Percentiles rank a stretch among this genome's conserved stretches.
phyloP scores from a whole-genome alignment of 305 asterid species.

The Andrographis paniculata region DNA sequence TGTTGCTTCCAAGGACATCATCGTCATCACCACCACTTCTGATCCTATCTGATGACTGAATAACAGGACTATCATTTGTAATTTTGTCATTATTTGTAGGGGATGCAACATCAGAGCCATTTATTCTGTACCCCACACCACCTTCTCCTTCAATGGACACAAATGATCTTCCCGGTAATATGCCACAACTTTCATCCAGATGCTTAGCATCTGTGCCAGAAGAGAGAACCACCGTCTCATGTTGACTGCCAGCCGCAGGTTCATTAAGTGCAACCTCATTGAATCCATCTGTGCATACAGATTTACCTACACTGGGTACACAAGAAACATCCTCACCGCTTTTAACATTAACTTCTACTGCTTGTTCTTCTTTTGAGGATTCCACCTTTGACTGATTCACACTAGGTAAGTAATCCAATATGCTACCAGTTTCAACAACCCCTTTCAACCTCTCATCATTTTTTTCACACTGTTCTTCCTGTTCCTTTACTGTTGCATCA shows the following conservation, averaged over 20 bases:
- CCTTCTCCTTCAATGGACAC: constrained; percentile 26
- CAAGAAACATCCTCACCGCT: constrained; percentile 24
- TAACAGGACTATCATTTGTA: constrained; percentile 24
- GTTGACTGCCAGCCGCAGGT: constrained; percentile 26
- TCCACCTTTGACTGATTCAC: constrained; percentile 29
- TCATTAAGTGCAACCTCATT: constrained; percentile 28
- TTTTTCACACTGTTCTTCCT: constrained; percentile 20
- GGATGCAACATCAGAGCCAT: constrained; percentile 12
- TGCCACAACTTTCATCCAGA: not conserved
- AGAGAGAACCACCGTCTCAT: constrained; percentile 19
- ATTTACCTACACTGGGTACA: constrained; percentile 22
- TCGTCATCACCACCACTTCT: constrained; percentile 25
- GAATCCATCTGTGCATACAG: constrained; percentile 27
- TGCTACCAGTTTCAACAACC: constrained; percentile 22
- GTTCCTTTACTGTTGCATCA: constrained; percentile 25
- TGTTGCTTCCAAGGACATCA: constrained; percentile 23
- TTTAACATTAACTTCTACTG: constrained; percentile 24
- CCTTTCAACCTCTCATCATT: constrained; percentile 25
- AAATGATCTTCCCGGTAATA: constrained; percentile 23
- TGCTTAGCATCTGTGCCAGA: constrained; percentile 26
- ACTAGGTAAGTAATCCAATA: constrained; percentile 22
- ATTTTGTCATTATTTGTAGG: constrained; percentile 15
- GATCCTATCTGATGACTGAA: constrained; percentile 23
- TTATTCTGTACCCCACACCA: constrained; percentile 18
- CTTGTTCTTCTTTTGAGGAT: constrained; percentile 31